Conservation (phyloP, 2,329 filamentous ascomycete species). For the Fusarium sp. region DNA sequence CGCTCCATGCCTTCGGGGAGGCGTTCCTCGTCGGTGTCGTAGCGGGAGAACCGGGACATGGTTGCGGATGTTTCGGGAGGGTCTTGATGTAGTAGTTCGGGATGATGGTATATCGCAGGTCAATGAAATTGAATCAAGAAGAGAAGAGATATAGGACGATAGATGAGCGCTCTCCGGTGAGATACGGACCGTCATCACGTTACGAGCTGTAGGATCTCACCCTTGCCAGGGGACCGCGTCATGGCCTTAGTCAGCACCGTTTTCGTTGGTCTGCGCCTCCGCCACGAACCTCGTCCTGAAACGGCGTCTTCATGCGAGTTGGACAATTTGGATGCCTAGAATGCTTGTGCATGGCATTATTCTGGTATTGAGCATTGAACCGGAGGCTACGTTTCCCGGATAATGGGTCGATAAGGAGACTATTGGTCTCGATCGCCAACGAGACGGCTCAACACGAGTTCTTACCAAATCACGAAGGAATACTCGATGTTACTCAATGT, state of each 20-base stretch:
- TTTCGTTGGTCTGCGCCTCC: constrained; percentile 23
- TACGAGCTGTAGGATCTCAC: not conserved
- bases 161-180: constrained; percentile 10
- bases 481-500: not conserved
- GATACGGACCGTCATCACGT: constrained; percentile 20
- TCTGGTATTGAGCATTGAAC: not conserved
- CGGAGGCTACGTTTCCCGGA: not conserved
- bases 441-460: not conserved
- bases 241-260: constrained; percentile 32
- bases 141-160: not conserved
- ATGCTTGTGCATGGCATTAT: not conserved
- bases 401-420: not conserved
- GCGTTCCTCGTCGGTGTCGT: constrained; percentile 59
- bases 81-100: not conserved
- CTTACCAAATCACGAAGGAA: not conserved
- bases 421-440: not conserved
- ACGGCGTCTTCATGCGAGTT: not conserved
- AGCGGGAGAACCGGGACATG: constrained; percentile 55
- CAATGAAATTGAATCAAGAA: not conserved
- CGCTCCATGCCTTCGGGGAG: constrained; percentile 63
- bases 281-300: not conserved
- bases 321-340: not conserved
- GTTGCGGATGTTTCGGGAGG: not conserved
- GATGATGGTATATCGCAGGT: not conserved
- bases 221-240: constrained; percentile 32